These are phyloP conservation scores for Ceratobasidium sp. DNA, from an alignment of 1,284 basidiomycete genomes.

Conservation along the genomic window DNA sequence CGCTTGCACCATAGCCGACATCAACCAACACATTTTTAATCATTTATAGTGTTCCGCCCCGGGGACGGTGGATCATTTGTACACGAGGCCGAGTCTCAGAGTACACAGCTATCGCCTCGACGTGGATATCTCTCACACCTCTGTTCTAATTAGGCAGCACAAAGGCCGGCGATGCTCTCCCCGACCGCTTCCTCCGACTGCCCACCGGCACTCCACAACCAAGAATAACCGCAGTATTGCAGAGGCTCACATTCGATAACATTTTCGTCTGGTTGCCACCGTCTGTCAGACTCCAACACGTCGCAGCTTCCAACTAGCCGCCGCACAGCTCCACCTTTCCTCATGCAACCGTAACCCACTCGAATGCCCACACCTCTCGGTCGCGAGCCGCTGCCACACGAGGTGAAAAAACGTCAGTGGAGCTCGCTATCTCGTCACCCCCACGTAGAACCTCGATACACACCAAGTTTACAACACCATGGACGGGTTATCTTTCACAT, in stretches of 20 bases:
- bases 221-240: no score
- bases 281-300: no score
- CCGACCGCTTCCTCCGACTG: not conserved
- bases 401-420: not conserved
- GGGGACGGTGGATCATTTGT: not conserved
- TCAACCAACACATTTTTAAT: not conserved
- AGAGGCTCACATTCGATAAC: no score
- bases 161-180: no score
- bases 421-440: not conserved
- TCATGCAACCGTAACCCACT: not conserved
- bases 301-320: no score
- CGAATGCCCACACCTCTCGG: not conserved
- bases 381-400: not conserved
- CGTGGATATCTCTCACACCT: not conserved
- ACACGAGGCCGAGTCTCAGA: not conserved
- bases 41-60: not conserved
- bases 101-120: not conserved
- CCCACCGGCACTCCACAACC: not conserved
- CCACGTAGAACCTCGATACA: no score
- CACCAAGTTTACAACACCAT: no score
- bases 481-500: no score
- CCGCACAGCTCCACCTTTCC: no score
- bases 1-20: slow-evolving; percentile 10
- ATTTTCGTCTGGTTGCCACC: no score
- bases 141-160: no score